Evolutionary conservation across 345 rosid species (phyloP).

Genomic region (Noccaea caerulescens): DNA sequence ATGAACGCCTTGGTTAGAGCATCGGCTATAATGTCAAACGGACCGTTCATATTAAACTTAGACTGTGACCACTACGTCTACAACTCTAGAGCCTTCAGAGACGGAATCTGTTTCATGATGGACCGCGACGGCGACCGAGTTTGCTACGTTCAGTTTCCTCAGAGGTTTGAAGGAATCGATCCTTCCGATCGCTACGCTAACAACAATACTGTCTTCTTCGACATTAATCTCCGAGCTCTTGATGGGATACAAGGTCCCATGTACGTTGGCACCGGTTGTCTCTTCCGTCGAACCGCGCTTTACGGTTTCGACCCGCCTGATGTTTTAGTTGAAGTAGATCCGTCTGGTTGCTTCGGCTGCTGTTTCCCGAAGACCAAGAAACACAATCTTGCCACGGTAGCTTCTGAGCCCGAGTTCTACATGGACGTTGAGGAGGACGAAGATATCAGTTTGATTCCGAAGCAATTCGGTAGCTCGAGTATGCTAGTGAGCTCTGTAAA

Average conservation of each 20-base stretch:
- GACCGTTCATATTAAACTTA: conserved; percentile 83
- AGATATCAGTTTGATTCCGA: conserved; percentile 54
- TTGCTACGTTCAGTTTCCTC: conserved; percentile 82
- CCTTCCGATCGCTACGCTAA: conserved; percentile 87
- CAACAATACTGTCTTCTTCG: conserved; percentile 83
- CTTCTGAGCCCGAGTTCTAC: conserved; percentile 52
- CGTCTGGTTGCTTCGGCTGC: conserved; percentile 48
- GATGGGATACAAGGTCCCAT: conserved; percentile 92
- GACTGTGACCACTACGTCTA: conserved; percentile 84
- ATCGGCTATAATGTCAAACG: conserved; percentile 87
- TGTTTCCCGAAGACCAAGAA: conserved; percentile 57
- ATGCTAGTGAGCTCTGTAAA: conserved; percentile 57
- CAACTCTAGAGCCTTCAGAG: conserved; percentile 71
- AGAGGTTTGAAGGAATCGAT: conserved; percentile 87
- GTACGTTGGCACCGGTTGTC: conserved; percentile 89
- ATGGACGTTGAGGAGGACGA: conserved; percentile 50
- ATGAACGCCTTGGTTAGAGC: conserved; percentile 88
- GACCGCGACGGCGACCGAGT: conserved; percentile 65
- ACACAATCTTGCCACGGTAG: conserved; percentile 41
- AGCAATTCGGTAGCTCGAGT: conserved; percentile 75
- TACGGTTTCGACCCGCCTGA: conserved; percentile 83
- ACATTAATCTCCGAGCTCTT: conserved; percentile 76
- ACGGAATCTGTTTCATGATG: conserved; percentile 95
- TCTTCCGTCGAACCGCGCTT: conserved; percentile 78
- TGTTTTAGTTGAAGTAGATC: conserved; percentile 25